Evolutionary conservation across 1,284 basidiomycete genomes (phyloP).

Genomic region (Farysia itapuensis): DNA sequence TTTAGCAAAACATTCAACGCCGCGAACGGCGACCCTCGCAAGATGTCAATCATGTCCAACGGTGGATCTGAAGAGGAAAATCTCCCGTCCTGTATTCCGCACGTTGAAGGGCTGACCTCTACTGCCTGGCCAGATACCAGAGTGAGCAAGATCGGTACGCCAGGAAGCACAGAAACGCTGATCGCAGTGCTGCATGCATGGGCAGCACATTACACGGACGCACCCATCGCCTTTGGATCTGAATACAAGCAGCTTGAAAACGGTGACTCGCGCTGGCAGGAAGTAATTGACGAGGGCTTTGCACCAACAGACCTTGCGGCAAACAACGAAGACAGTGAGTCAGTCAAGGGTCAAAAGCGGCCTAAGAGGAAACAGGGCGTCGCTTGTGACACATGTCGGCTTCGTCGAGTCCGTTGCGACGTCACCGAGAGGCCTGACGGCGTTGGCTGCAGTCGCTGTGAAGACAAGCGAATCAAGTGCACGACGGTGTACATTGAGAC

Average conservation of each 20-base stretch:
- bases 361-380: conserved; percentile 58
- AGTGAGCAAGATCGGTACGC: conserved; percentile 42
- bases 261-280: conserved; percentile 9
- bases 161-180: conserved; percentile 46
- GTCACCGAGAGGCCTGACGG: conserved; percentile 52
- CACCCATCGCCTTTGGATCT: conserved; percentile 45
- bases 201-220: conserved; percentile 51
- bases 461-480: conserved; percentile 56
- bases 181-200: conserved; percentile 51
- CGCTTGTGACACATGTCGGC: conserved; percentile 56
- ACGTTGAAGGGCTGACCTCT: conserved; percentile 8
- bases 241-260: conserved; percentile 24
- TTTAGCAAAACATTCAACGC: conserved; percentile 50
- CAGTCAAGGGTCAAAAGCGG: conserved; percentile 12
- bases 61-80: conserved; percentile 35
- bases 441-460: conserved; percentile 53
- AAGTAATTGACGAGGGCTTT: conserved; percentile 21
- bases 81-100: conserved; percentile 21
- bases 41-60: conserved; percentile 55
- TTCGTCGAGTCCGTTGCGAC: conserved; percentile 54
- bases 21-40: conserved; percentile 44
- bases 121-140: conserved; percentile 28
- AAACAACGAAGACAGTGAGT: conserved; percentile 7
- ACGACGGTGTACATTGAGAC: conserved; percentile 56
- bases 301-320: conserved; percentile 1